phyloP scores from a whole-genome alignment of 139 green algal genomes.

The Ettlia oleoabundans region DNA sequence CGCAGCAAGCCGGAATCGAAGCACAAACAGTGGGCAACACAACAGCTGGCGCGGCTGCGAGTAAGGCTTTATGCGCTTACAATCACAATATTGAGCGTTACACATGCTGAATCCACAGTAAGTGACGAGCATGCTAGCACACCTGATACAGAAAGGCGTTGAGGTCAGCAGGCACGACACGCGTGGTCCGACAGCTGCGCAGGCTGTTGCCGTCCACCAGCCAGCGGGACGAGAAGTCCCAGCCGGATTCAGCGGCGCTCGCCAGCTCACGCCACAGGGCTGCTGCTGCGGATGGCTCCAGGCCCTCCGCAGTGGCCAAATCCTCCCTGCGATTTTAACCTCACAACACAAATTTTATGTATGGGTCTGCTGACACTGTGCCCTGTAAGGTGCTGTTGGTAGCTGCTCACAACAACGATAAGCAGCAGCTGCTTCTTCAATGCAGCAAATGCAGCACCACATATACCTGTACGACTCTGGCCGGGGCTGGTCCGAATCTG shows the following conservation, averaged over 20 bases:
- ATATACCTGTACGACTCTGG: conserved; percentile 84
- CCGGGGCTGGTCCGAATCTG: conserved; percentile 72
- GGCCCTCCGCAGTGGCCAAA: conserved; percentile 28
- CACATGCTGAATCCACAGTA: neutral
- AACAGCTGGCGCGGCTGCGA: too few species aligned
- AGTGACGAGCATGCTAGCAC: neutral
- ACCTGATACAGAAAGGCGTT: conserved; percentile 84
- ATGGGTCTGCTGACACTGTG: too few species aligned
- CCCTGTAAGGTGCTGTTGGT: neutral
- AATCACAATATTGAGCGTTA: too few species aligned
- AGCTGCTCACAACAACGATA: too few species aligned
- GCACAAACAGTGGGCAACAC: too few species aligned
- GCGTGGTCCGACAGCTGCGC: conserved; percentile 69
- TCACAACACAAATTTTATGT: too few species aligned
- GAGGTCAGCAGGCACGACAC: conserved; percentile 89
- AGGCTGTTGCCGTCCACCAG: conserved; percentile 67
- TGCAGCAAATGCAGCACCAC: neutral
- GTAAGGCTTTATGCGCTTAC: too few species aligned
- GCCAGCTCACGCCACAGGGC: conserved; percentile 84
- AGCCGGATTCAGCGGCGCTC: conserved; percentile 88
- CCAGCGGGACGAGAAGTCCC: conserved; percentile 93
- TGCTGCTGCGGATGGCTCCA: neutral
- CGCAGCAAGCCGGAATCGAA: neutral
- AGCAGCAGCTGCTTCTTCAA: neutral
- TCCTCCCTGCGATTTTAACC: conserved; percentile 80